Base-by-base conservation (phyloP, 1,139 yeast genomes). In the Candida sp. region DNA sequence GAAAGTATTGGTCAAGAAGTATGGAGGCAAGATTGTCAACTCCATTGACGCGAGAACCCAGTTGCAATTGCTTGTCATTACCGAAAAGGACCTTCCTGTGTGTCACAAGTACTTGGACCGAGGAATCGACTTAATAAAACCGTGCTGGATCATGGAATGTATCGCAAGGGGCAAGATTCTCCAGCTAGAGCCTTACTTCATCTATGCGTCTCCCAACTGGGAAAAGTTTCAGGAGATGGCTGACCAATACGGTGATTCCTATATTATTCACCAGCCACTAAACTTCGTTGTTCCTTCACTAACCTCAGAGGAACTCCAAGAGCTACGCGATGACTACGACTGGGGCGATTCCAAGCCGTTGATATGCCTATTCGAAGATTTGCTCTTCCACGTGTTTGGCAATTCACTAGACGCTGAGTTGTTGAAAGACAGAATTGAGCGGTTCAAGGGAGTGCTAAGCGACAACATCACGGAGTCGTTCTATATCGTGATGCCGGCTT, bases 141-240 rank as follows among this genome's bases (percentile, higher is more conserved):
- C 96, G 1, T 67, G 68, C 22, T 94, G 97, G 96, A 65, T 91
- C 6, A 71, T 83, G 44, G 92, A 89, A 56, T 84, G 96, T 59
- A 69, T 90, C 3, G 60, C 68, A 11, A 66, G 73, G 23, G 60
- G 68, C 0, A 55, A 61, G 2, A 49, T 85, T 2, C 66, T 90
- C 0, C 80, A 78, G 1, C 58, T 88, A 8, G 96, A 90, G 58
- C 88, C 90, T 0, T 61, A 67, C 7, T 84, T 89, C 60, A 69
- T 87, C 37, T 76, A 80, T 44, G 58, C 55, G 34, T 60, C 69
- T 40, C 50, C 44, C 5, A 55, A 53, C 43, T 50, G 63, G 12
- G 55, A 50, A 0, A 42, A 33, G 30, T 52, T 45, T 49, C 27
- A 33, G 3, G 45, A 50, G 9, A 68, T 75, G 42, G 72, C 75